A percentile compares a stretch with the other conserved stretches of the same genome.
Evolutionary conservation across 257 asterid genomes (phyloP).

Genomic region (Solanum appendiculatum): DNA sequence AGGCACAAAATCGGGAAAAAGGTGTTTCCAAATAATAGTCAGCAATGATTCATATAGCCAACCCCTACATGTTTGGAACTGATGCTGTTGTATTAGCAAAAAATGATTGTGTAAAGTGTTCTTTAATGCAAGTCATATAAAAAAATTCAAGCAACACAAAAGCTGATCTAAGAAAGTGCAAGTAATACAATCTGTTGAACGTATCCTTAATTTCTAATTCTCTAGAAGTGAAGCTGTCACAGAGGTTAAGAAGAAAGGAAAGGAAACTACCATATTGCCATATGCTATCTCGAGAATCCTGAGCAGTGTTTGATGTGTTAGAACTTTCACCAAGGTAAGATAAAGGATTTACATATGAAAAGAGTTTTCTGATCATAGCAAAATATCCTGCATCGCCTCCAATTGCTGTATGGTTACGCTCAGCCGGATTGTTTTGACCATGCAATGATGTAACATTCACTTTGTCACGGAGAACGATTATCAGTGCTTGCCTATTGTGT

Average conservation of each 20-base stretch:
- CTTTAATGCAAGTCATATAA: not conserved
- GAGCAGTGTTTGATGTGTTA: conserved; percentile 26
- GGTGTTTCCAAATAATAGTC: not conserved
- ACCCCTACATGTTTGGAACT: not conserved
- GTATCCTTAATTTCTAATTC: not conserved
- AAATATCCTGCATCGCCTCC: conserved; percentile 60
- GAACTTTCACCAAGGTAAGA: conserved; percentile 53
- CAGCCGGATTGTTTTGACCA: conserved; percentile 21
- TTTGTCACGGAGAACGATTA: conserved; percentile 43
- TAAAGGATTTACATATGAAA: conserved; percentile 69
- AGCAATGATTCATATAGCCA: not conserved
- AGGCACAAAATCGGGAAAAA: not conserved
- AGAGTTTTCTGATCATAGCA: conserved; percentile 44
- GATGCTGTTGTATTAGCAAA: not conserved
- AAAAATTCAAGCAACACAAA: not conserved
- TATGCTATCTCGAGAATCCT: conserved; percentile 39
- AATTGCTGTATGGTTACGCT: conserved; percentile 28
- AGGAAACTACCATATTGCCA: conserved; percentile 47
- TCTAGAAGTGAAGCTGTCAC: not conserved
- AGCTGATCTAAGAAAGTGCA: not conserved
- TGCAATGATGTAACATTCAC: conserved; percentile 19
- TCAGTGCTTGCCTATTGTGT: conserved; percentile 65
- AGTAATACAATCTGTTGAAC: not conserved
- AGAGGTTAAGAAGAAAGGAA: conserved; percentile 2
- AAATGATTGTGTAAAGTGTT: not conserved